Percentiles rank a stretch among this genome's conserved stretches.
phyloP scores from a whole-genome alignment of 2,329 filamentous ascomycete species.

The Clonostachys rhizophaga region DNA sequence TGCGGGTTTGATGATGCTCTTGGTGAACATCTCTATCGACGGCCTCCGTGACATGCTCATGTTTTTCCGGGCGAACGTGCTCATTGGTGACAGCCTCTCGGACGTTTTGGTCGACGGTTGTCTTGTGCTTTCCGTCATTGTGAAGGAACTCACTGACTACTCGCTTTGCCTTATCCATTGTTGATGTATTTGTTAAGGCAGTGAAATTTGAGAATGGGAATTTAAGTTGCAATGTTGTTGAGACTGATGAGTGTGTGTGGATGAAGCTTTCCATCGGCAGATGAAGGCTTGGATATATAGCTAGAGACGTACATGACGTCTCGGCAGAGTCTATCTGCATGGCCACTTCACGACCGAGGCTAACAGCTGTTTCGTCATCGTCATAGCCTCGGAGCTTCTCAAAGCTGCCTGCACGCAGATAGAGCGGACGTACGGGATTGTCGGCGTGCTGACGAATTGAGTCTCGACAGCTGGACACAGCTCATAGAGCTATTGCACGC shows the following conservation, averaged over 20 bases:
- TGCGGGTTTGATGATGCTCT: slow-evolving; percentile 66
- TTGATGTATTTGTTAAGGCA: neutral
- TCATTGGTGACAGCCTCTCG: slow-evolving; percentile 57
- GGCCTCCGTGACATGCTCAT: slow-evolving; percentile 58
- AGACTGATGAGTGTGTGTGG: neutral
- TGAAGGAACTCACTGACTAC: slow-evolving; percentile 56
- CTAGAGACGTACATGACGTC: neutral
- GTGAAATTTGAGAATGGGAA: neutral
- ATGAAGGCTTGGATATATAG: neutral
- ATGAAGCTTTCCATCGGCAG: neutral
- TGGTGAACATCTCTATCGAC: slow-evolving; percentile 67
- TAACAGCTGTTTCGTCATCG: too few species aligned
- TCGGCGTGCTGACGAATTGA: too few species aligned
- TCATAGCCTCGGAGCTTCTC: too few species aligned
- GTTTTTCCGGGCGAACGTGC: slow-evolving; percentile 51
- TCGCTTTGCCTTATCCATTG: slow-evolving; percentile 62
- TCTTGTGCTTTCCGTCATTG: slow-evolving; percentile 61
- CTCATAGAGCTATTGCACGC: too few species aligned
- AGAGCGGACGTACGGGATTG: too few species aligned
- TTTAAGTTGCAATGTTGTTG: too few species aligned
- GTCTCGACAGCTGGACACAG: too few species aligned
- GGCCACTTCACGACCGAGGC: neutral
- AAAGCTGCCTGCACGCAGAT: too few species aligned
- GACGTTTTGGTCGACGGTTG: slow-evolving; percentile 64
- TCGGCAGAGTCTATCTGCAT: neutral